phyloP scores from a whole-genome alignment of 1,284 basidiomycete genomes.

The Cystobasidium sp. region DNA sequence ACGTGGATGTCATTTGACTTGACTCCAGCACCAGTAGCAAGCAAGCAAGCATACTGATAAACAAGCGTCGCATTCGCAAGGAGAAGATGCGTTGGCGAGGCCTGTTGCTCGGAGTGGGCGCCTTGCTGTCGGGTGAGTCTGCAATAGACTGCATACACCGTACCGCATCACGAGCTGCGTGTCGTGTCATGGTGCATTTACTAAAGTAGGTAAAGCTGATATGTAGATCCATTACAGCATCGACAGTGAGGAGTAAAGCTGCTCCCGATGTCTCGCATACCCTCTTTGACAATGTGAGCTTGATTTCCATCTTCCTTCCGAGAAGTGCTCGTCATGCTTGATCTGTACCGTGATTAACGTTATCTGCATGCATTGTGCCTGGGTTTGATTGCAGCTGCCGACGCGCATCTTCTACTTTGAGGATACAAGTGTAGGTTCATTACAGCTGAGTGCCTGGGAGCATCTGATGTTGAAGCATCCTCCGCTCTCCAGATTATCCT shows the following conservation, averaged over 20 bases:
- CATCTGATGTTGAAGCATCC: constrained; percentile 31
- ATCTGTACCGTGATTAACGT: not conserved
- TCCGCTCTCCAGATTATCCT: constrained; percentile 67
- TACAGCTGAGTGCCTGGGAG: constrained; percentile 15
- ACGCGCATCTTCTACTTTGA: constrained; percentile 88
- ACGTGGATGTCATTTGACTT: not conserved
- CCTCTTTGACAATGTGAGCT: constrained; percentile 64
- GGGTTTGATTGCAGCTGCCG: constrained; percentile 59
- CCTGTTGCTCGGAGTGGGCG: constrained; percentile 12
- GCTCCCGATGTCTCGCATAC: constrained; percentile 59
- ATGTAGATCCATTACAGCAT: constrained; percentile 24
- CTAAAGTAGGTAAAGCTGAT: not conserved
- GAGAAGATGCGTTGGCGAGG: constrained; percentile 34
- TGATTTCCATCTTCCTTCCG: not conserved
- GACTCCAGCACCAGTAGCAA: not conserved
- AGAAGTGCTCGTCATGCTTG: not conserved
- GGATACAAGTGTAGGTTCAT: constrained; percentile 70
- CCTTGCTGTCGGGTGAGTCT: constrained; percentile 26
- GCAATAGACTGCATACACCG: not conserved
- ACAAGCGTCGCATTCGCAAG: not conserved
- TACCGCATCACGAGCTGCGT: not conserved
- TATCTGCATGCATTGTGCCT: not conserved
- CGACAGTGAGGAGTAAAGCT: constrained; percentile 29
- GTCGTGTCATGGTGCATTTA: not conserved
- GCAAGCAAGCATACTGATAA: not conserved